These are phyloP conservation scores for Pholiota molesta DNA, from an alignment of 768 basidiomycete genomes.

Conservation along the genomic window DNA sequence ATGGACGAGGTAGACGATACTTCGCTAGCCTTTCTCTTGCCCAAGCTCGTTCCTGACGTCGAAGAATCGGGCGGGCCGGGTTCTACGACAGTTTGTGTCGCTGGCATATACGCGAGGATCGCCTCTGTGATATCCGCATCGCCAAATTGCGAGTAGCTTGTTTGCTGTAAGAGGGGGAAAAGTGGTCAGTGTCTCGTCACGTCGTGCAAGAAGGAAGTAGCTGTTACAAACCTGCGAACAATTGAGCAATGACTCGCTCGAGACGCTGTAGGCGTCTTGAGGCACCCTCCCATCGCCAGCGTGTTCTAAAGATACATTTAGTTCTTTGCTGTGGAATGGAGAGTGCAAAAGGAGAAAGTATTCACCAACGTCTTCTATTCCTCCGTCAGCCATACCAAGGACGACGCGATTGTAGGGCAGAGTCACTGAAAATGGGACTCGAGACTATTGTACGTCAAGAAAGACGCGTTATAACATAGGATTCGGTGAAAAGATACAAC, in stretches of 20 bases:
- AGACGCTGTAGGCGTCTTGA: conserved; percentile 7
- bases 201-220: neutral
- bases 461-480: too few species aligned
- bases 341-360: neutral
- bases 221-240: conserved; percentile 16
- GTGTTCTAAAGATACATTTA: neutral
- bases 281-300: neutral
- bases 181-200: conserved; percentile 1
- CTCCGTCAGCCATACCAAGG: neutral
- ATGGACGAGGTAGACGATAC: conserved; percentile 21
- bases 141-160: conserved; percentile 27
- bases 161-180: conserved; percentile 15
- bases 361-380: neutral
- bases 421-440: neutral
- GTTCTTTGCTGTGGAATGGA: neutral
- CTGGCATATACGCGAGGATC: conserved; percentile 17
- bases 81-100: conserved; percentile 13
- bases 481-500: too few species aligned
- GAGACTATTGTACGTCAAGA: too few species aligned
- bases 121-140: conserved; percentile 26
- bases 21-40: conserved; percentile 31
- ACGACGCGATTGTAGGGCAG: neutral
- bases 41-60: conserved; percentile 24
- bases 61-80: conserved; percentile 23
- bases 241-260: conserved; percentile 11